Evolutionary conservation across 176 grass and related monocot genomes (phyloP).

Genomic region (Neostapfia colusana): DNA sequence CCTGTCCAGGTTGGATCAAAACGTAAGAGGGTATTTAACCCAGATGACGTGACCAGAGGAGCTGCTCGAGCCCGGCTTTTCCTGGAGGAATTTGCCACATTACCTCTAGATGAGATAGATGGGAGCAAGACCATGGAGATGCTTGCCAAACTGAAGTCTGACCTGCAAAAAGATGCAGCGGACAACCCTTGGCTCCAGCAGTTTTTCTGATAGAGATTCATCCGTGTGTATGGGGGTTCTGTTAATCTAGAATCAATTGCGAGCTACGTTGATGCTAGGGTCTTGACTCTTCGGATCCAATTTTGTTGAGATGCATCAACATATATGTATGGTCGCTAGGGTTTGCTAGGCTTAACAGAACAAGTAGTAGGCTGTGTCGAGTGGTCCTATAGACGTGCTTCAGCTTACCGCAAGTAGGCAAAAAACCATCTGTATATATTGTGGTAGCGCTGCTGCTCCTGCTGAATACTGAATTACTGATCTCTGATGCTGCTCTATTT

Average conservation of each 20-base stretch:
- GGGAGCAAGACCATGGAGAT: conserved; percentile 46
- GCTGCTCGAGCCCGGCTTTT: conserved; percentile 66
- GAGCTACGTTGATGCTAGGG: conserved; percentile 27
- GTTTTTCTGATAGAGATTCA: conserved; percentile 55
- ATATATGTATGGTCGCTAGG: not conserved
- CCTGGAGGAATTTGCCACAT: conserved; percentile 59
- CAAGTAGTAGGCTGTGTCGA: not conserved
- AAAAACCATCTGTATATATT: not conserved
- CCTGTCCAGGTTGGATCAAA: conserved; percentile 62
- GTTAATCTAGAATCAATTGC: not conserved
- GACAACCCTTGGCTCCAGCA: conserved; percentile 86
- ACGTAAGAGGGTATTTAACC: conserved; percentile 64
- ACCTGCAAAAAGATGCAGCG: conserved; percentile 67
- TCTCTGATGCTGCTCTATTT: not conserved
- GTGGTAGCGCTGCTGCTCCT: not conserved
- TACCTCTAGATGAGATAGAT: conserved; percentile 75
- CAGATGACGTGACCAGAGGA: conserved; percentile 77
- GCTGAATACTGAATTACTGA: not conserved
- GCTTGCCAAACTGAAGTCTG: conserved; percentile 49
- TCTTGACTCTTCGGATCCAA: conserved; percentile 21
- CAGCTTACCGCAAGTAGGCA: not conserved
- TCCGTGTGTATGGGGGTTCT: not conserved
- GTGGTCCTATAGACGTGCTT: not conserved
- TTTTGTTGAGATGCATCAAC: conserved; percentile 37
- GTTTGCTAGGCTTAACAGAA: conserved; percentile 10